Evolutionary conservation across 2,329 filamentous ascomycete genomes (phyloP), one percentile per base, ranked within the genome.

Genomic region (Rhynchosporium graminicola): DNA sequence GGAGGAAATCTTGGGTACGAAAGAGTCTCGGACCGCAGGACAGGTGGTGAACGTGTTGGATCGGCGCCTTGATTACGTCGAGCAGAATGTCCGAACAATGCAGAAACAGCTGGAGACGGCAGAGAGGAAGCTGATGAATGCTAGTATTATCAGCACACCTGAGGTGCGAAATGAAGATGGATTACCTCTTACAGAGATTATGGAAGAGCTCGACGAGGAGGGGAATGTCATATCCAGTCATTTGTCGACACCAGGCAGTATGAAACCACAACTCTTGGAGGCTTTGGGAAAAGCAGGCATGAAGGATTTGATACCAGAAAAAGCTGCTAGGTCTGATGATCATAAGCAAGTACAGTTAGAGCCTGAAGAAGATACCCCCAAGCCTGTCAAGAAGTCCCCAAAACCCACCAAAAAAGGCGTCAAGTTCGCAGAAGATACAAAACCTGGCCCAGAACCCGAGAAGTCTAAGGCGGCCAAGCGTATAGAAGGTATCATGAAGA

Each of bases 121-220:
- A 6, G 87, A 96, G 75, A 82, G 87, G 65, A 89, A 89, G 71
- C 78, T 94, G 55, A 84, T 86, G 15, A 85, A 85, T 9, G 81
- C 88, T 10, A 80, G 85, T 9, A 78, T 86, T 3, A 76, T 85
- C 48, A 83, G 82, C 61, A 82, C 87, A 29, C 83, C 87, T 0
- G 85, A 87, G 59, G 80, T 82, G 50, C 80, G 79, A 58, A 86
- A 89, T 64, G 88, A 90, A 64, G 86, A 87, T 12, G 87, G 87
- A 0, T 79, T 92, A 57, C 90, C 92, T 0, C 84, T 98, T 63
- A 93, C 90, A 38, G 95, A 98, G 70, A 98, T 99, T 67, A 81
- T 92, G 60, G 95, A 99, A 76, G 87, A 96, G 77, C 80, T 98
- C 29, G 95, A 98, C 72, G 93, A 97, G 8, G 85, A 96, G 10